Conservation (phyloP, 2,329 filamentous ascomycete genomes). For the Didymella keratinophila region DNA sequence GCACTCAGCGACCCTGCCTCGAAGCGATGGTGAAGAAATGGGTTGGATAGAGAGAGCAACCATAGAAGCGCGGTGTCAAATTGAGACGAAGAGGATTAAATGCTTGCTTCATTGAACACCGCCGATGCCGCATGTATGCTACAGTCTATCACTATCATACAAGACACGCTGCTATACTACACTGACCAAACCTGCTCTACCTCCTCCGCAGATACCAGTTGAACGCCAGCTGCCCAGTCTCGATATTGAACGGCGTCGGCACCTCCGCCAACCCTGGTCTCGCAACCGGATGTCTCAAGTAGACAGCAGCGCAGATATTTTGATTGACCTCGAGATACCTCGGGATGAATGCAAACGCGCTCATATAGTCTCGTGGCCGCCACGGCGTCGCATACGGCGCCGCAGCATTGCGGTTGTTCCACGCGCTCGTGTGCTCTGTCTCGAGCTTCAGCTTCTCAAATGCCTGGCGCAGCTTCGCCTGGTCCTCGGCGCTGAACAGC, state of each 20-base stretch:
- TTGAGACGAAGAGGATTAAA: too few relatives aligned
- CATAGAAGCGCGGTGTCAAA: too few relatives aligned
- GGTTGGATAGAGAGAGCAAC: too few relatives aligned
- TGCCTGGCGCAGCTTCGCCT: conserved; percentile 62
- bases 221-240: conserved; percentile 81
- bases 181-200: conserved; percentile 55
- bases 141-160: conserved; percentile 1
- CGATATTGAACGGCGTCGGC: conserved; percentile 78
- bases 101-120: background rate
- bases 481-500: conserved; percentile 61
- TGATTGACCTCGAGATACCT: conserved; percentile 97
- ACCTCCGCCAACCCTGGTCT: conserved; percentile 76
- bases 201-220: conserved; percentile 92
- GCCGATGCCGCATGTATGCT: background rate
- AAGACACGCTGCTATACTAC: conserved; percentile 1
- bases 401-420: conserved; percentile 49
- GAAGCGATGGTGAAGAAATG: too few relatives aligned
- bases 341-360: conserved; percentile 92
- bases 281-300: conserved; percentile 91
- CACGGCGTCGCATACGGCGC: conserved; percentile 91
- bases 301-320: conserved; percentile 94
- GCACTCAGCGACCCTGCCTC: too few relatives aligned
- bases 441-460: conserved; percentile 73
- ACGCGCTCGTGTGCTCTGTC: conserved; percentile 74
- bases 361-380: conserved; percentile 85